Evolutionary conservation across 192 early-diverging fungal genomes (phyloP), one percentile per base, ranked within the genome.

Genomic region (Dissophora globulifera): DNA sequence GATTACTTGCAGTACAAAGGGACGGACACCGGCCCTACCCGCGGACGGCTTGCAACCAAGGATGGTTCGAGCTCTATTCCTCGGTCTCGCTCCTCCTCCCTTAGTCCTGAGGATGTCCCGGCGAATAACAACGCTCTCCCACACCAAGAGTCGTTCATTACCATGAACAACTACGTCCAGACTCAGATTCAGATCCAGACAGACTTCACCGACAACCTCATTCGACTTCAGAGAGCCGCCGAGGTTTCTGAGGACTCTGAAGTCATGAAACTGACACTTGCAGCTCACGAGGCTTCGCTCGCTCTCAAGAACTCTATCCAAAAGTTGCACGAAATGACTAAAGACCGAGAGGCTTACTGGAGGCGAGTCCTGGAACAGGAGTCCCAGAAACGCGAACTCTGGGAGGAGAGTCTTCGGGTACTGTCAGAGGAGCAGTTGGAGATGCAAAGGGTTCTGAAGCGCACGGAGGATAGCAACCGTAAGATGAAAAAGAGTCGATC

Each of bases 101-200:
- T 50, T 38, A 62, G 63, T 3, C 62, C 62, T 17, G 72, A 76
- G 11, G 53, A 51, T 8, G 42, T 22, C 22, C 31, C 27, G 6
- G 5, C 6, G 0, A 64, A 76, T 1, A 38, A 42, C 32, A 23
- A 9, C 52, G 23, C 29, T 16, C 49, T 82, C 20, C 71, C 84
- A 1, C 79, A 85, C 55, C 79, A 74, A 35, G 67, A 84, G 29
- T 81, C 82, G n/a, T 79, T 80, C 45, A 54, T 69, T 3, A 71
- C 81, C 19, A 79, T 72, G 26, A 62, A 86, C 8, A 80, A 85
- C 26, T 85, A 86, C 26, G 50, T 88, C 16, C 80, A 83, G 38
- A 79, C 87, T 13, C 89, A 91, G 67, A 65, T 88, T 25, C 81
- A 85, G 52, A 81, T 89, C 50, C 88, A 90, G 31, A 79, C 83